Evolutionary conservation across 108 stramenopile species (phyloP).

Genomic region (Cylindrotheca closterium): DNA sequence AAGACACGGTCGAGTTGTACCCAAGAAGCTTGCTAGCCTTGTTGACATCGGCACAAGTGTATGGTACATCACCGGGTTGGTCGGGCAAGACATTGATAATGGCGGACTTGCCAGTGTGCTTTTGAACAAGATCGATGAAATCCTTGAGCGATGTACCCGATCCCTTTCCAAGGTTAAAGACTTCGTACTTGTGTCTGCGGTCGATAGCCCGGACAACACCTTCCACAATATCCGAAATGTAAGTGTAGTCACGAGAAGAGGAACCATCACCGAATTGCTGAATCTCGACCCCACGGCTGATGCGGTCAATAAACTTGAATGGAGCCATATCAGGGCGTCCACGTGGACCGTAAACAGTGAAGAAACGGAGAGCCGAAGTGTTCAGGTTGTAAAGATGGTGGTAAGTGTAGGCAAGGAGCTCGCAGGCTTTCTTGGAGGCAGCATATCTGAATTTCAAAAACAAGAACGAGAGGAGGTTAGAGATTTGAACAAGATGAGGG

Average conservation of each 20-base stretch:
- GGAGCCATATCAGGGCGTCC: conserved; percentile 98
- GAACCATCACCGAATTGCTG: conserved; percentile 98
- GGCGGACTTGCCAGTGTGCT: conserved; percentile 84
- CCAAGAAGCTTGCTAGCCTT: conserved; percentile 90
- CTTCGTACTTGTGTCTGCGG: conserved; percentile 89
- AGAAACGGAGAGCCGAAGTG: conserved; percentile 94
- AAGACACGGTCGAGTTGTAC: conserved; percentile 86
- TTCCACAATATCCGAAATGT: conserved; percentile 98
- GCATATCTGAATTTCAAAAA: conserved; percentile 88
- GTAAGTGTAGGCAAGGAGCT: conserved; percentile 97
- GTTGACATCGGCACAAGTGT: conserved; percentile 95
- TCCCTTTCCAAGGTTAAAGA: conserved; percentile 98
- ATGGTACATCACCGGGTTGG: conserved; percentile 98
- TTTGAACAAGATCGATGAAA: conserved; percentile 93
- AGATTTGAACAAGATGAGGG: no score
- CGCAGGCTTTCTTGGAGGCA: conserved; percentile 96
- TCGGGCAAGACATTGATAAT: conserved; percentile 89
- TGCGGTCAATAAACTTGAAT: conserved; percentile 96
- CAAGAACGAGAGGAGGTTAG: no score
- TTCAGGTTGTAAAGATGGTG: conserved; percentile 94
- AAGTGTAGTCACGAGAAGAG: conserved; percentile 94
- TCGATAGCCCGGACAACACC: conserved; percentile 96
- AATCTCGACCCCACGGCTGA: conserved; percentile 88
- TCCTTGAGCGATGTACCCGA: conserved; percentile 85
- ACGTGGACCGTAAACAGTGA: conserved; percentile 96